phyloP scores from a whole-genome alignment of 129 eudicot species.

The Helianthus tuberosus region DNA sequence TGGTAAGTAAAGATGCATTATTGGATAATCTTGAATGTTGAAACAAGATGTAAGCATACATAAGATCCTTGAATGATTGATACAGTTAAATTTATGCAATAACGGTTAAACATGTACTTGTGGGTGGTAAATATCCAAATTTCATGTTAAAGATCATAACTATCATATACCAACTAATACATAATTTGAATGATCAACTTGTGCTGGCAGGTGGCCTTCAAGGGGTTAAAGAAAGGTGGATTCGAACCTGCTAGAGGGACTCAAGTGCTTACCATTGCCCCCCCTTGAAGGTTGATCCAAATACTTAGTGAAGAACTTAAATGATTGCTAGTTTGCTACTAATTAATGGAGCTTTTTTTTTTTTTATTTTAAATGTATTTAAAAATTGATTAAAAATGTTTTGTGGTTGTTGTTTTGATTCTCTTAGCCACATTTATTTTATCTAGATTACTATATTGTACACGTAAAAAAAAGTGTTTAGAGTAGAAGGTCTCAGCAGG shows the following conservation, averaged over 20 bases:
- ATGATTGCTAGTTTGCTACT: background rate
- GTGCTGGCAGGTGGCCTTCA: too few species aligned
- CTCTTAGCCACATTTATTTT: too few species aligned
- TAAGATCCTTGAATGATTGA: background rate
- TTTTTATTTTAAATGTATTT: background rate
- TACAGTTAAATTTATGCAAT: background rate
- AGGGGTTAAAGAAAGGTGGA: too few species aligned
- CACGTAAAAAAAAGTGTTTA: too few species aligned
- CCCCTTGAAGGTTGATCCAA: background rate
- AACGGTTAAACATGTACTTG: background rate
- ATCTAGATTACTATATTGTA: too few species aligned
- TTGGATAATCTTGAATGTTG: slow-evolving; percentile 4
- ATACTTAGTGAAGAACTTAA: background rate
- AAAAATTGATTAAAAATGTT: too few species aligned
- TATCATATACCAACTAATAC: too few species aligned
- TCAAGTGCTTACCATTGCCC: too few species aligned
- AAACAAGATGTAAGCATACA: background rate
- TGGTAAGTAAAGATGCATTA: background rate
- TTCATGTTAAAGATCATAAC: background rate
- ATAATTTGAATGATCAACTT: too few species aligned
- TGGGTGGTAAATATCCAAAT: background rate
- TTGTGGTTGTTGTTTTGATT: too few species aligned
- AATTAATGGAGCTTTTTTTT: background rate
- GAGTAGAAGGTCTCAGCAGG: too few species aligned
- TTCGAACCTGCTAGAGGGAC: too few species aligned